Base-by-base conservation (phyloP, 106 monocot genomes). In the Agapanthus africanus region DNA sequence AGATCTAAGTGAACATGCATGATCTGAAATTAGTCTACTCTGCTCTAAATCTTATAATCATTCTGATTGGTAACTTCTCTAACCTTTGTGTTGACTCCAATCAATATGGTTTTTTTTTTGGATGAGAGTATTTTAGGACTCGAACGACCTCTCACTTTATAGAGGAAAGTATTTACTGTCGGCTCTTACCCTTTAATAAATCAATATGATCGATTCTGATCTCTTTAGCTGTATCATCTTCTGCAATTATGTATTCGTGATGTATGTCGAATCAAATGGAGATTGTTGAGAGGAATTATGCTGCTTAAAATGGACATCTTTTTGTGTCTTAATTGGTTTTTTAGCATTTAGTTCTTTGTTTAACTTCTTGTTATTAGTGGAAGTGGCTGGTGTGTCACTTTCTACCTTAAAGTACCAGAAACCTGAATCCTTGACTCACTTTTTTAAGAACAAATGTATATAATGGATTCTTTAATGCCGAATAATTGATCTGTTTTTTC, bases 341-440 rank as follows among this genome's bases (percentile, higher is more conserved):
- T 66, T 26, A 37, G 66, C 33, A 61, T 18, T 32, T 61, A 19
- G 4, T 1, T 42, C 41, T 41, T 16, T 11, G 10, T 66, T 42
- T 27, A 40, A 27, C 6, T 66, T 37, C 11, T 66, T 28, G 14
- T 42, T 42, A 11, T 40, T 1, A 27, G 28, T 40, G 36, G 18
- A 11, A 42, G 66, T 66, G 27, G 66, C 66, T 66, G 65, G 40
- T 39, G 39, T 6, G 65, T 65, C 65, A 40, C 65, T 65, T 40
- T 65, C 54, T 26, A n/a, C 15, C 39, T 33, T 39, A 13, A 27
- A 11, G 0, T 31, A 11, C 11, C 11, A 11, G 35, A 61, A 35
- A 35, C 18, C 4, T 61, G 60, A 61, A 15, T 23, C 32, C 5
- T 8, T 59, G 31, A 32, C 59, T 59, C 6, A 11, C 11, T 30